Percentiles rank a stretch among this genome's conserved stretches.
Conservation (phyloP, 306 rosid species). For the Carpinus viminea region DNA sequence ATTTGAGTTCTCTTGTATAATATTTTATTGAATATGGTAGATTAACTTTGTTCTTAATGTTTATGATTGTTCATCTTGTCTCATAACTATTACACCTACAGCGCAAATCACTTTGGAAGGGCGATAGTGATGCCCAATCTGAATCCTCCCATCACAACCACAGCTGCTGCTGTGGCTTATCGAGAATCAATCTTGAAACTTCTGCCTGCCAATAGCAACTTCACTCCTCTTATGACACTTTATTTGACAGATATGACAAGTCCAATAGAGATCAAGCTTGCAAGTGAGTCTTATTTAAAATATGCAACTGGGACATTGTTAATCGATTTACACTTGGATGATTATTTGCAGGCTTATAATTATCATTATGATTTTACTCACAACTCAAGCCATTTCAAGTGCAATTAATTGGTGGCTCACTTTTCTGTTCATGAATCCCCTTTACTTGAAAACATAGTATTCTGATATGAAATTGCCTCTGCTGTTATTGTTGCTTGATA, state of each 20-base stretch:
- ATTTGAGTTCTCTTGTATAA: background rate
- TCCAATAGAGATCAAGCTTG: slow-evolving; percentile 73
- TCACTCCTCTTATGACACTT: slow-evolving; percentile 92
- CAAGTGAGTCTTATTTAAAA: slow-evolving; percentile 55
- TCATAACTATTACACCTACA: slow-evolving; percentile 32
- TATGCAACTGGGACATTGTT: background rate
- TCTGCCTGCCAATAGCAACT: slow-evolving; percentile 56
- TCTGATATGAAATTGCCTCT: slow-evolving; percentile 2
- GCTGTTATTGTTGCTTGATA: background rate
- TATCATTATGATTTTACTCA: background rate
- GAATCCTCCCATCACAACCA: slow-evolving; percentile 77
- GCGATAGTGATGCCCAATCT: slow-evolving; percentile 96
- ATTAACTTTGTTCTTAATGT: background rate
- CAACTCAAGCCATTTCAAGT: background rate
- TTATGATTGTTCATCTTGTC: slow-evolving; percentile 1
- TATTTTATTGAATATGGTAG: background rate
- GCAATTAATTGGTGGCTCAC: background rate
- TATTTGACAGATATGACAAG: slow-evolving; percentile 80
- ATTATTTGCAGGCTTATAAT: background rate
- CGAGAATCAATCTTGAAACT: slow-evolving; percentile 74
- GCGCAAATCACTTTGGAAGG: slow-evolving; percentile 78
- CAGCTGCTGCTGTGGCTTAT: slow-evolving; percentile 67
- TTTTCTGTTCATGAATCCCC: slow-evolving; percentile 1
- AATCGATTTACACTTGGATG: background rate
- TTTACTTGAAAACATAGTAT: slow-evolving; percentile 8